Percentiles rank a stretch among this genome's conserved stretches.
Evolutionary conservation across 805 yeast genomes (phyloP).

Genomic region (Diddensiella transvaalensis): DNA sequence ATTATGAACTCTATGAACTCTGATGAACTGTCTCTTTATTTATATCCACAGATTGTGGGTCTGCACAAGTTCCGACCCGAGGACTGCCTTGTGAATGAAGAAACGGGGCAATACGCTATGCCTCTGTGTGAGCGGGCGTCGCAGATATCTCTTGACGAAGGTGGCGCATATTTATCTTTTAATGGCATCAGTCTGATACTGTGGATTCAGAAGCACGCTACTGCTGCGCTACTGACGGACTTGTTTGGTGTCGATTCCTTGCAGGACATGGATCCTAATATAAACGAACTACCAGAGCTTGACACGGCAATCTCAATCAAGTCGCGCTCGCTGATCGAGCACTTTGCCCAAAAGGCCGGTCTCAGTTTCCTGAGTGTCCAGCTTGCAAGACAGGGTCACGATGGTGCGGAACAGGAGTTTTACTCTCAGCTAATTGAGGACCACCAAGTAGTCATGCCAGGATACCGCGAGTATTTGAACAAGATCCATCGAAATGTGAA

Average conservation of each 20-base stretch:
- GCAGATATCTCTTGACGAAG: conserved; percentile 43
- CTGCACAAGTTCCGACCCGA: conserved; percentile 59
- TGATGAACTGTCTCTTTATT: conserved; percentile 53
- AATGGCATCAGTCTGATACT: conserved; percentile 58
- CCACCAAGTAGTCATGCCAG: conserved; percentile 49
- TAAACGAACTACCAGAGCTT: conserved; percentile 63
- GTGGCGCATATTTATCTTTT: conserved; percentile 77
- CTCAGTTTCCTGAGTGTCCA: conserved; percentile 47
- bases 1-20: conserved; percentile 52
- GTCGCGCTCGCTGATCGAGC: conserved; percentile 59
- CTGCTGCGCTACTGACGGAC: conserved; percentile 65
- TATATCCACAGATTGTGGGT: conserved; percentile 79
- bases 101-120: conserved; percentile 39
- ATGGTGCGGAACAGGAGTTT: conserved; percentile 56
- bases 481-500: conserved; percentile 57
- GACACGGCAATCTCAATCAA: conserved; percentile 67
- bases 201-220: conserved; percentile 68
- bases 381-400: conserved; percentile 61
- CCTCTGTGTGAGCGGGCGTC: conserved; percentile 51
- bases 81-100: conserved; percentile 50
- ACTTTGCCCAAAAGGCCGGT: conserved; percentile 44
- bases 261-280: conserved; percentile 44
- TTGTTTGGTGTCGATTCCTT: conserved; percentile 55
- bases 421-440: conserved; percentile 72
- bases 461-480: conserved; percentile 64